Percentiles rank a stretch among this genome's conserved stretches.
These are phyloP conservation scores for Musa schizocarpa DNA, from an alignment of 176 grass and related monocot species.

Conservation along the genomic window DNA sequence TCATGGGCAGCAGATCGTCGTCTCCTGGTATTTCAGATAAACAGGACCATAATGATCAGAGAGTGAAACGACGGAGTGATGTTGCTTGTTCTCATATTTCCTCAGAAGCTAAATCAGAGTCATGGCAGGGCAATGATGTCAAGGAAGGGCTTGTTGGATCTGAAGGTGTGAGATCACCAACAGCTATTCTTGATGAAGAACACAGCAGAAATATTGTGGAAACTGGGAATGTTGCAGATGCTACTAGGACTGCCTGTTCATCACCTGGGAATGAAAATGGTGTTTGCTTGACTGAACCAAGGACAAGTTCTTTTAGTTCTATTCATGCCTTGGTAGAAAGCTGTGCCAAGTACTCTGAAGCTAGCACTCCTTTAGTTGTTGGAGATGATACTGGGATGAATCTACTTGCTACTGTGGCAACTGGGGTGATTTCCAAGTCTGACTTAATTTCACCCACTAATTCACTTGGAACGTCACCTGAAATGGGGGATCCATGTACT, in stretches of 20 bases:
- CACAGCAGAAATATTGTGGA: constrained; percentile 31
- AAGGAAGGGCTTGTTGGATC: constrained; percentile 43
- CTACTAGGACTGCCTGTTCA: constrained; percentile 30
- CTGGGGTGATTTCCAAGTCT: constrained; percentile 81
- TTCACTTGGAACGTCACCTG: constrained; percentile 37
- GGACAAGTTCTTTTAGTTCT: constrained; percentile 53
- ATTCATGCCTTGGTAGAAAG: constrained; percentile 86
- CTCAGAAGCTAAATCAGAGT: constrained; percentile 39
- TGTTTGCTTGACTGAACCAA: constrained; percentile 25
- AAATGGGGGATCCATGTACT: constrained; percentile 27
- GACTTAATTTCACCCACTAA: constrained; percentile 39
- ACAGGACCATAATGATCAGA: constrained; percentile 51
- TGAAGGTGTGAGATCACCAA: constrained; percentile 50
- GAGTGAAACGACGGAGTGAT: constrained; percentile 49
- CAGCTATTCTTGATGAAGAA: constrained; percentile 42
- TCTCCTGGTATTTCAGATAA: constrained; percentile 50
- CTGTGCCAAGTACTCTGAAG: constrained; percentile 62
- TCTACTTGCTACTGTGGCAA: constrained; percentile 85
- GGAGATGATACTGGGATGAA: constrained; percentile 83
- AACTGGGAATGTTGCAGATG: constrained; percentile 34
- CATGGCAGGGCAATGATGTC: constrained; percentile 49
- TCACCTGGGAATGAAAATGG: constrained; percentile 42
- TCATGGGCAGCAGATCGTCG: constrained; percentile 33
- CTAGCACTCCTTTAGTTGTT: constrained; percentile 42
- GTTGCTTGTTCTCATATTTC: constrained; percentile 26